Base-by-base conservation (phyloP, 2,329 filamentous ascomycete species). In the Aureobasidium sp. region DNA sequence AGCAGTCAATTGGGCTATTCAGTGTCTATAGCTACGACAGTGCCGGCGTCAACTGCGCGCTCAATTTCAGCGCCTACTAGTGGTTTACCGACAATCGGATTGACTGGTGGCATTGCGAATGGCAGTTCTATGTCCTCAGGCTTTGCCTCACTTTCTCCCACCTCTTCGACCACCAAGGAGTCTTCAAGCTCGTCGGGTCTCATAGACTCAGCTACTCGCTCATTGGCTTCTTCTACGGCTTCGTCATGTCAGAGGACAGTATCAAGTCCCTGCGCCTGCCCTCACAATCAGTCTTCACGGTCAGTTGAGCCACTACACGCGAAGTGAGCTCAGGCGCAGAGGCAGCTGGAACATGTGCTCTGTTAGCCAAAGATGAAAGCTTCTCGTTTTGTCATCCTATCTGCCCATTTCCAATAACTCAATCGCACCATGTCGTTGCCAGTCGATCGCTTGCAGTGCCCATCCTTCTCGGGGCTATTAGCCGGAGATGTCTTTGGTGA, bases 1-100 rank as follows among this genome's bases (percentile, higher is more conserved):
- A 59, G 55, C 29, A 48, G 42, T 59, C 55, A 59, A 39, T 12
- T 59, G 12, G 55, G 55, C 1, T 48, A 59, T 13, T 46, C 42
- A 6, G 13, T 47, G 5, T 48, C 32, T 47, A 34, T 59, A 2
- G 42, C 55, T 37, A 29, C 42, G 15, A 17, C 15, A 23, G 36
- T 17, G 5, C 26, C 53, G 15, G 36, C 8, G 12, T 32, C 39
- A 17, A 12, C 2, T 36, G 23, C 27, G 9, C 42, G 15, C 29
- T 34, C 39, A 5, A 17, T 10, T 6, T 42, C 36, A 9, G 8
- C 29, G 5, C 29, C 32, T 29, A 10, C 34, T 12, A 39, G 20
- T 26, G 7, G 12, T 17, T 9, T 13, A 8, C 2, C 48, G 6
- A 26, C 32, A 9, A 34, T 20, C 3, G 37, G 20, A 23, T 20